Conservation (phyloP, 2,329 filamentous ascomycete genomes). For the Sporothrix phasma region DNA sequence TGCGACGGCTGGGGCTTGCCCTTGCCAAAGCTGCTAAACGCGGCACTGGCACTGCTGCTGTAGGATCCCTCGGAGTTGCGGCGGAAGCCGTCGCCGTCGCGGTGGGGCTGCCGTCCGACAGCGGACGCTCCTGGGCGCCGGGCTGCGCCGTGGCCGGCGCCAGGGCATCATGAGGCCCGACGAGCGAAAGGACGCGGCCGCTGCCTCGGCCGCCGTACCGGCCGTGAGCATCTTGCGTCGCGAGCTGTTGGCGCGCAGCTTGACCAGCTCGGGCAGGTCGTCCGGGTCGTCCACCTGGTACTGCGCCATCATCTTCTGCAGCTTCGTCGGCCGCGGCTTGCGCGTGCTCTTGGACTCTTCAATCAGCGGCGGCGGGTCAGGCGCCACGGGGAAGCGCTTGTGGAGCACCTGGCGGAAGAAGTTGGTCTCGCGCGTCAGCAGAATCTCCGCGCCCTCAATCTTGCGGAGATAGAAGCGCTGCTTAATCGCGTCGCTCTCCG, state of each 20-base stretch:
- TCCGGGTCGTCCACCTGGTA: slow-evolving; percentile 85
- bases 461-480: slow-evolving; percentile 94
- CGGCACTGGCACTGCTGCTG: slow-evolving; percentile 22
- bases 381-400: slow-evolving; percentile 86
- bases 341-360: slow-evolving; percentile 84
- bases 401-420: slow-evolving; percentile 94
- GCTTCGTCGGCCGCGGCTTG: slow-evolving; percentile 91
- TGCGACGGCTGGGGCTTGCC: slow-evolving; percentile 25
- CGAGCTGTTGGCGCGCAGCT: slow-evolving; percentile 63
- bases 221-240: slow-evolving; percentile 61
- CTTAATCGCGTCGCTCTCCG: slow-evolving; percentile 67
- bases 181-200: slow-evolving; percentile 16
- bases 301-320: slow-evolving; percentile 87
- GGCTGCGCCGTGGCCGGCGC: slow-evolving; percentile 1
- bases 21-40: slow-evolving; percentile 29
- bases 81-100: slow-evolving; percentile 23
- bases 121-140: not conserved
- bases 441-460: slow-evolving; percentile 90
- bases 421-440: slow-evolving; percentile 89
- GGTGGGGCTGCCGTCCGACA: not conserved
- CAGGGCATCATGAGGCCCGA: slow-evolving; percentile 7
- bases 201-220: slow-evolving; percentile 38
- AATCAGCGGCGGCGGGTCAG: slow-evolving; percentile 72
- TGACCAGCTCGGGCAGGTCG: slow-evolving; percentile 73
- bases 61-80: slow-evolving; percentile 20